Base-by-base conservation (phyloP, 75 land plant genomes). In the Adiantum capillusveneris region DNA sequence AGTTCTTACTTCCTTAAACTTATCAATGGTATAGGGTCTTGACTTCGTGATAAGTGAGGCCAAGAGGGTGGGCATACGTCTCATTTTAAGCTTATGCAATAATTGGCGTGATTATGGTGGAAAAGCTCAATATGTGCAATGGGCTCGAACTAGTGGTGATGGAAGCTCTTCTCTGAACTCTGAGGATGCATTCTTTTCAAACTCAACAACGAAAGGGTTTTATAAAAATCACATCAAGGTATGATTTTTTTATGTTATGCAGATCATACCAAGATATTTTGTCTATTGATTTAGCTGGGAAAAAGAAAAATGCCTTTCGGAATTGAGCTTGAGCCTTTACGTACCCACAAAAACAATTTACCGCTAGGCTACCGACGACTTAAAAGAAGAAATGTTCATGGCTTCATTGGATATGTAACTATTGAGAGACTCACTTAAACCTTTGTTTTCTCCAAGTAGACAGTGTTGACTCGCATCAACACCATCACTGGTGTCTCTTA, bases 191-290 rank as follows among this genome's bases (percentile, higher is more conserved):
- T 76, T 71, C 65, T 71, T 64, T 75, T 34, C 65, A 11, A 31
- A 60, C 26, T 29, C 74, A 19, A 65, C 60, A 13, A 31, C 26
- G 18, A 66, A 45, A 29, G 30, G 31, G 34, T 65, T 39, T 30
- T 75, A 75, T 57, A 75, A 75, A 39, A 44, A 52, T 34, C 78
- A 75, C 41, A 67, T 75, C 58, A 64, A 57, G 66, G 65, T 75
- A 17, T 46, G 14, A 6, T 17, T 17, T 46, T 6, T 3, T 34
- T n/a, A n/a, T n/a, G n/a, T n/a, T n/a, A n/a, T n/a, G n/a, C n/a
- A n/a, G n/a, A n/a, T n/a, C n/a, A n/a, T n/a, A n/a, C n/a, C n/a
- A n/a, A n/a, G n/a, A n/a, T n/a, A n/a, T n/a, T n/a, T n/a, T n/a
- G n/a, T n/a, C n/a, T n/a, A n/a, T n/a, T n/a, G n/a, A n/a, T n/a